Conservation (phyloP, 2,329 filamentous ascomycete species). For the Paracorniculantispora psalliotae region DNA sequence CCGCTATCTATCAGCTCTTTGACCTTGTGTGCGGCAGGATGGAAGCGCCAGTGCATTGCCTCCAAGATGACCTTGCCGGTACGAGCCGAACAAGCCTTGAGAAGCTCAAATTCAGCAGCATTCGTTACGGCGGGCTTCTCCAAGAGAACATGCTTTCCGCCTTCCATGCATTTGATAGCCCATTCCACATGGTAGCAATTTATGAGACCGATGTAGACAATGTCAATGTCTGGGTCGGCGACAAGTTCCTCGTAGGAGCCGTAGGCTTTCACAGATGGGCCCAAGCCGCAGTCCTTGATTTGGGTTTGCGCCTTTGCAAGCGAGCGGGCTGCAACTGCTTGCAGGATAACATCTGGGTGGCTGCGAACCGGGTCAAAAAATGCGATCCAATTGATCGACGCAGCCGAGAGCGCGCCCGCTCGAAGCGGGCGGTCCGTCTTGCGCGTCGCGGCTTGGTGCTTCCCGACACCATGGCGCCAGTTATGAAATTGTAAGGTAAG, state of each 20-base stretch:
- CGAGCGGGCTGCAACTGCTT: conserved; percentile 7
- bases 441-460: conserved; percentile 4
- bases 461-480: conserved; percentile 4
- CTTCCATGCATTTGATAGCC: conserved; percentile 40
- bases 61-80: conserved; percentile 17
- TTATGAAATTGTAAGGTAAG: background rate
- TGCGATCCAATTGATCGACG: conserved; percentile 9
- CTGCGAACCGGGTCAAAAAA: conserved; percentile 12
- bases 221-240: conserved; percentile 24
- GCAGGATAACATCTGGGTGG: conserved; percentile 9
- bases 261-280: background rate
- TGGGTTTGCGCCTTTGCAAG: conserved; percentile 1
- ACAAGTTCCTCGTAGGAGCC: conserved; percentile 17
- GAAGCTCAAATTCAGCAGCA: conserved; percentile 39
- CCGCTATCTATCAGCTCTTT: conserved; percentile 3
- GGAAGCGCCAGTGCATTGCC: conserved; percentile 15
- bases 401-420: conserved; percentile 8
- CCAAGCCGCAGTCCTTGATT: conserved; percentile 4
- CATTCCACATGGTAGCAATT: conserved; percentile 44
- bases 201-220: conserved; percentile 40
- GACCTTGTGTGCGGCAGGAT: conserved; percentile 11
- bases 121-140: conserved; percentile 52
- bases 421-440: conserved; percentile 9
- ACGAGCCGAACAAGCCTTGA: conserved; percentile 36
- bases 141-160: conserved; percentile 49